Conservation (phyloP, 371 early-diverging fungal species). For the Blakeslea trispora region DNA sequence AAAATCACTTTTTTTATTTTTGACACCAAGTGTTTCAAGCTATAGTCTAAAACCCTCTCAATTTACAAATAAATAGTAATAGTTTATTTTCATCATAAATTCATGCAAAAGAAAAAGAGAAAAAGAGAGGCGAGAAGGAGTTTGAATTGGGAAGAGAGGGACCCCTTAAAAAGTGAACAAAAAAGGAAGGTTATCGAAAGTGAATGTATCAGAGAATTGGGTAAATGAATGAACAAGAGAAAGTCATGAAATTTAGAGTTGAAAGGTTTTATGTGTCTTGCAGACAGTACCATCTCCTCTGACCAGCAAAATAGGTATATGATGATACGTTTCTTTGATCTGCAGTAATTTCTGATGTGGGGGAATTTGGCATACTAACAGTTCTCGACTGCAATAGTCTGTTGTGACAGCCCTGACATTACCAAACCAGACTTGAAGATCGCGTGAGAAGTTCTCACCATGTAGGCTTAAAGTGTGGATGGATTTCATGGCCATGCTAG, state of each 20-base stretch:
- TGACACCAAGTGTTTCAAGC: too few species aligned
- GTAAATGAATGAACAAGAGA: too few species aligned
- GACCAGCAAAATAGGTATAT: constrained; percentile 41
- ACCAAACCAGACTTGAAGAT: constrained; percentile 73
- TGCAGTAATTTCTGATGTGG: constrained; percentile 27
- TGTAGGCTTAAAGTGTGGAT: constrained; percentile 19
- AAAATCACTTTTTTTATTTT: too few species aligned
- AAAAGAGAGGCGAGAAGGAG: neutral
- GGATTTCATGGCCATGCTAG: constrained; percentile 6
- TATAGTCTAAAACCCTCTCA: too few species aligned
- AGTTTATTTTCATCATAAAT: too few species aligned
- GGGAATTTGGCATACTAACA: constrained; percentile 37
- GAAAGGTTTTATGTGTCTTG: constrained; percentile 43
- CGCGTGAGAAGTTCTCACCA: constrained; percentile 66
- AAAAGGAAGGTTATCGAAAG: too few species aligned
- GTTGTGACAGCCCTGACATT: constrained; percentile 35
- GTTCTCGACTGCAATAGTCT: constrained; percentile 44
- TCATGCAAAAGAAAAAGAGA: too few species aligned
- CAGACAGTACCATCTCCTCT: constrained; percentile 45
- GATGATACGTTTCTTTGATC: constrained; percentile 29
- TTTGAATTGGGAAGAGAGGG: too few species aligned
- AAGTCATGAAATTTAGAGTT: constrained; percentile 10
- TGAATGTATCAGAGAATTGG: too few species aligned
- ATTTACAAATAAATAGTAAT: too few species aligned
- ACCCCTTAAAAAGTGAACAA: too few species aligned